These are phyloP conservation scores for Arabidopsis lyrata DNA, from an alignment of 441 rosid genomes.

Conservation along the genomic window DNA sequence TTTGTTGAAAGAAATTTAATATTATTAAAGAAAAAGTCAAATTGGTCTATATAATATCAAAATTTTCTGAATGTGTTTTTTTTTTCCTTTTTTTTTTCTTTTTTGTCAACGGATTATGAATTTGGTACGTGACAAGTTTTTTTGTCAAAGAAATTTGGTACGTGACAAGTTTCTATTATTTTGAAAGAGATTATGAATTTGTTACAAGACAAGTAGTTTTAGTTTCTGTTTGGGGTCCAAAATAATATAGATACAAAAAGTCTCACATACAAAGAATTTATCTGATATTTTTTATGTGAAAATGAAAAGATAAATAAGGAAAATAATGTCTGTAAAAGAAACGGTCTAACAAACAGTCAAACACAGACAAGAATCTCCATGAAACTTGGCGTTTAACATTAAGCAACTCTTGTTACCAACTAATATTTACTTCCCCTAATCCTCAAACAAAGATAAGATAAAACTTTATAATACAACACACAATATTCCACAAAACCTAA, in stretches of 20 bases:
- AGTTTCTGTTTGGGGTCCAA: background rate
- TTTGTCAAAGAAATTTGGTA: background rate
- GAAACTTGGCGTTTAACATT: background rate
- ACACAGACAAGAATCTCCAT: constrained; percentile 1
- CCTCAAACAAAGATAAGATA: constrained; percentile 19
- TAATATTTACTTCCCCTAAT: background rate
- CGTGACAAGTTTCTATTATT: background rate
- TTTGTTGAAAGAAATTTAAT: background rate
- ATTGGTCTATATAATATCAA: no score
- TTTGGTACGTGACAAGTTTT: background rate
- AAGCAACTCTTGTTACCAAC: constrained; percentile 10
- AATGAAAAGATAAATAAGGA: background rate
- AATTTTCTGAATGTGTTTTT: no score
- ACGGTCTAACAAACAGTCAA: constrained; percentile 32
- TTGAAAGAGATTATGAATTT: background rate
- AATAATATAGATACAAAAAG: background rate
- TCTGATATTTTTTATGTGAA: background rate
- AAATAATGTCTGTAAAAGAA: constrained; percentile 8
- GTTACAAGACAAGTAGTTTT: background rate
- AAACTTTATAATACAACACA: constrained; percentile 5
- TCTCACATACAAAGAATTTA: background rate
- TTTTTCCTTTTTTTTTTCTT: no score
- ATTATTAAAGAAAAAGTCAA: no score
- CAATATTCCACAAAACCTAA: background rate
- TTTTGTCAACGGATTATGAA: background rate